Evolutionary conservation across 208 protist species (phyloP), one percentile per base, ranked within the genome.

Genomic region (Phytomonas francai): DNA sequence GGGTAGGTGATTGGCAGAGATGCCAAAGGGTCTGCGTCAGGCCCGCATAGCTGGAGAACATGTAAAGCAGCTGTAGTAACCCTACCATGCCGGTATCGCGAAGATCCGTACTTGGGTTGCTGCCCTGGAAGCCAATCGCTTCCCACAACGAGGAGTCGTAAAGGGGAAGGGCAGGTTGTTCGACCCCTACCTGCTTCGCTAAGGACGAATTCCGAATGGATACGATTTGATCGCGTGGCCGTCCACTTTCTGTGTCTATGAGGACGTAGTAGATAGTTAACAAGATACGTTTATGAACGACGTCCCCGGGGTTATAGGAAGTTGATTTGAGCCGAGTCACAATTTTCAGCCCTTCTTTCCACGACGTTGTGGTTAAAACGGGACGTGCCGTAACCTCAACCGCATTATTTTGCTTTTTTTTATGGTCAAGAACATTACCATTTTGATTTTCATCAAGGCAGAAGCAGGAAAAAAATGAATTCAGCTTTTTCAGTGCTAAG

Each of bases 91-190:
- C 89, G 8, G 85, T 89, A 25, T 77, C 81, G 27, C 89, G 89
- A 32, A 92, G 74, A 58, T 94, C 89, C 9, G 89, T 94, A 5
- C 84, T 83, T 14, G 89, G 89, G 65, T 94, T 82, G 49, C 58
- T 67, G 27, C 89, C 89, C 61, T 94, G 89, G 66, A 94, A 94
- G 3, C 89, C 89, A 16, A 94, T 73, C 2, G 39, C 59, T 66
- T 94, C 84, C 86, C 89, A 94, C 36, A 67, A 57, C 2, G 84
- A 68, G 2, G 39, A 11, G 19, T 45, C 1, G 19, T 45, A 22
- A 2, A 7, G 39, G 12, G 39, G 39, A 45, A 45, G 19, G 8
- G 11, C 19, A 1, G 19, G 39, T 11, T 45, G 39, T 2, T 1
- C 11, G 19, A 57, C 54, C 42, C 36, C 11, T 69, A 62, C 6